Conservation (phyloP, 2,329 filamentous ascomycete species). For the Beauveria varroae region DNA sequence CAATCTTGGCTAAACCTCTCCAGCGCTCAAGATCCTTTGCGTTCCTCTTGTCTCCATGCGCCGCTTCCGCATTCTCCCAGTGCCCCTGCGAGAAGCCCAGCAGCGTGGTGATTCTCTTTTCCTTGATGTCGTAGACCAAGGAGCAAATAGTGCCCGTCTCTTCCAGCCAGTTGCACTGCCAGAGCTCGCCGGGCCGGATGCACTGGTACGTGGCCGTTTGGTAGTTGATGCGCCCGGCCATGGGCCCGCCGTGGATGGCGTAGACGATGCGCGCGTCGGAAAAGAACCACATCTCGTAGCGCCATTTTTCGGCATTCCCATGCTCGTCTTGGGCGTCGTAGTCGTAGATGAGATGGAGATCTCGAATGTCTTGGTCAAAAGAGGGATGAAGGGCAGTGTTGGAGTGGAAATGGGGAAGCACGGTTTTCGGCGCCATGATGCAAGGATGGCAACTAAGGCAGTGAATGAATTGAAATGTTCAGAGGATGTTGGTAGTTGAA, state of each 20-base stretch:
- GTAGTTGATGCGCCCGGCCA: slow-evolving; percentile 47
- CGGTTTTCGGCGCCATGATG: background rate
- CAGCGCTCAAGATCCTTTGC: slow-evolving; percentile 2
- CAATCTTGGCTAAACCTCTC: too few species aligned
- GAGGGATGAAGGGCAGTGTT: slow-evolving; percentile 14
- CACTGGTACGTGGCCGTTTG: slow-evolving; percentile 50
- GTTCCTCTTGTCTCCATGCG: slow-evolving; percentile 50
- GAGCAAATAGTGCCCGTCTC: slow-evolving; percentile 52
- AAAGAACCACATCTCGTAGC: slow-evolving; percentile 55
- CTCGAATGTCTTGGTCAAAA: slow-evolving; percentile 43
- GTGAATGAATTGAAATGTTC: too few species aligned
- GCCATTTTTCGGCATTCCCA: slow-evolving; percentile 50
- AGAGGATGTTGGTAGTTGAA: too few species aligned
- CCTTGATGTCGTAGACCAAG: slow-evolving; percentile 26
- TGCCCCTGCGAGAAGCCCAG: slow-evolving; percentile 48
- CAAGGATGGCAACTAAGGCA: too few species aligned
- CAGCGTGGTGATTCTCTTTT: slow-evolving; percentile 40
- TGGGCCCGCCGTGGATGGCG: slow-evolving; percentile 52
- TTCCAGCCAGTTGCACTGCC: slow-evolving; percentile 55
- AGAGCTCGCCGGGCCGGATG: slow-evolving; percentile 48
- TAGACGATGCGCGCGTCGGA: slow-evolving; percentile 48
- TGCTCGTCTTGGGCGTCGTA: slow-evolving; percentile 14
- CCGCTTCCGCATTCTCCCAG: slow-evolving; percentile 42
- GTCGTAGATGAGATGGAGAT: slow-evolving; percentile 48
- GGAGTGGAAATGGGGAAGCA: background rate